These are phyloP conservation scores for Pleurotus platypus DNA, from an alignment of 768 basidiomycete species.

Conservation along the genomic window DNA sequence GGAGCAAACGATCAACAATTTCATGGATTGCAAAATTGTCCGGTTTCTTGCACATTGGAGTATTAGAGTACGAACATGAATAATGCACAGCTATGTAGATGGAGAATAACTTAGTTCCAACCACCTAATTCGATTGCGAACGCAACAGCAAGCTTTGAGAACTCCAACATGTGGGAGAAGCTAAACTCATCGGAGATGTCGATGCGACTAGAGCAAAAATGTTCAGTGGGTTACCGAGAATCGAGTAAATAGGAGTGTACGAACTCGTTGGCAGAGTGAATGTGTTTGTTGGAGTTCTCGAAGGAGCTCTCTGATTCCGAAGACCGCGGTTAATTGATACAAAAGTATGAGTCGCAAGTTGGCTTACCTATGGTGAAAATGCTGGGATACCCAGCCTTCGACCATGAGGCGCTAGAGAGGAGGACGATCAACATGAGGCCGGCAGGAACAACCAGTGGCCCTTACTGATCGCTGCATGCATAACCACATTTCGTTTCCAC, in stretches of 20 bases:
- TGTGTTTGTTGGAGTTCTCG: constrained; percentile 76
- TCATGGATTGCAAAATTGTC: too few relatives aligned
- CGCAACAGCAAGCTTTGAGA: constrained; percentile 79
- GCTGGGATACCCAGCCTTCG: constrained; percentile 80
- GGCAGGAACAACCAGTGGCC: constrained; percentile 22
- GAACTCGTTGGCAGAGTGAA: constrained; percentile 80
- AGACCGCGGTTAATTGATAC: constrained; percentile 12
- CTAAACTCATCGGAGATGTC: constrained; percentile 87
- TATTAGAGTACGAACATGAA: constrained; percentile 7
- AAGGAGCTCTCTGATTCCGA: constrained; percentile 57
- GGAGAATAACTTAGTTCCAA: constrained; percentile 19
- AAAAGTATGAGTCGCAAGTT: constrained; percentile 12
- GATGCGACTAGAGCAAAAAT: constrained; percentile 52
- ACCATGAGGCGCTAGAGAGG: constrained; percentile 65
- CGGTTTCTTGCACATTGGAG: not conserved
- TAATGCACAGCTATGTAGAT: constrained; percentile 1
- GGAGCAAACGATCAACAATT: not conserved
- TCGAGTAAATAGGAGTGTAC: constrained; percentile 24
- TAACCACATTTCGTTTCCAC: constrained; percentile 89
- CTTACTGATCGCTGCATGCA: constrained; percentile 91
- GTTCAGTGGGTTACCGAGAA: constrained; percentile 10
- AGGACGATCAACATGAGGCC: constrained; percentile 24
- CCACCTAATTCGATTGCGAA: constrained; percentile 75
- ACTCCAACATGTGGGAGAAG: constrained; percentile 86
- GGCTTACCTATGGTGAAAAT: constrained; percentile 76